Evolutionary conservation across 371 early-diverging fungal genomes (phyloP), one percentile per base, ranked within the genome.

Genomic region (Mortierella sp.): DNA sequence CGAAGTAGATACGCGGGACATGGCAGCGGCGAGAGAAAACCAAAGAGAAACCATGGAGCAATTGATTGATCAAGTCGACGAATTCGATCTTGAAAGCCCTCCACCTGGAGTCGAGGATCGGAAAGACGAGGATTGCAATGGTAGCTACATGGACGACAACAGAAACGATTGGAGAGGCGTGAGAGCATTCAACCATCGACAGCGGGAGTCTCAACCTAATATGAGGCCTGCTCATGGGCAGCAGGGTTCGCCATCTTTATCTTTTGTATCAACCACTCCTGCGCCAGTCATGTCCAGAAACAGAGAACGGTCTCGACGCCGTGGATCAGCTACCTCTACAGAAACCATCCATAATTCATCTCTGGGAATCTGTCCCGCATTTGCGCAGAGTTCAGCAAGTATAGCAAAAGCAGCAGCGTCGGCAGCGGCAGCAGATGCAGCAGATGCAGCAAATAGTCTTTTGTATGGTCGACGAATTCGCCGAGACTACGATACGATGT

Each of bases 401-500:
- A 61, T 68, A 15, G 81, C 81, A 6, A 63, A 67, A 45, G 76
- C 71, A 9, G 69, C 81, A 6, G 81, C 76, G 40, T 65, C 71
- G 5, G 81, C 81, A 1, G 81, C 81, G 0, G 81, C 75, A 9
- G 65, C 81, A 2, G 81, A 81, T 63, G 81, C 81, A 15, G 66
- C 71, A 15, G 24, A 72, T 8, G 69, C 81, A 1, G 71, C 72
- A 38, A 67, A 71, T 36, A 66, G 22, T 16, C 64, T 81, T 5
- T 24, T 81, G 36, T 80, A 68, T 62, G 75, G 72, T 13, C 71
- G 81, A 11, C 68, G 76, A 2, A 15, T 52, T 32, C 75, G 72
- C 15, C 81, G 81, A 40, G 81, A 81, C 28, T 81, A 75, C 50
- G 75, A 75, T 32, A 71, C 65, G 66, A 81, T 81, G 72, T 81